Evolutionary conservation across 495 filamentous ascomycete genomes (phyloP), one percentile per base, ranked within the genome.

Genomic region (Neurospora pannonica): DNA sequence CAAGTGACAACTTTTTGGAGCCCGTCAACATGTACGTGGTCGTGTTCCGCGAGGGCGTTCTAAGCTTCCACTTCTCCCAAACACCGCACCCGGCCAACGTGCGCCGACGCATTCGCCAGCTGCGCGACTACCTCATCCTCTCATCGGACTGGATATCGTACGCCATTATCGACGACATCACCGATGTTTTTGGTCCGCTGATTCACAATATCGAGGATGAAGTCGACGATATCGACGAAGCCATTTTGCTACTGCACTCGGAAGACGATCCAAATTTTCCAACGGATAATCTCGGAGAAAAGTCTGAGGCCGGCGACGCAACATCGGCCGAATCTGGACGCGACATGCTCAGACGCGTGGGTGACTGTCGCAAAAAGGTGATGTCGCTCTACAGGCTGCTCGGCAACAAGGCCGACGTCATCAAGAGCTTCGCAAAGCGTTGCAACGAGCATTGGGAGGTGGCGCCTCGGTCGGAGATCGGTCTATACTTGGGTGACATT

Each of bases 381-480:
- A 98, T 98, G 96, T 90, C 78, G 70, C 84, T 98, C 74, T 98
- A 97, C 81, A 88, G 96, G 39, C 86, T 99, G 62, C 86, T 99
- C 28, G 96, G 96, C 76, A 97, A 96, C 82, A 99, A 99, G 85
- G 96, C 95, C 11, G 96, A 99, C 77, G 96, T 99, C 36, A 98
- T 99, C 84, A 98, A 98, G 85, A 94, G 96, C 2, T 98, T 99
- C 76, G 96, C 96, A n/a, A 99, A 99, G 84, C 87, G 96, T 24
- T 99, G 96, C 82, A 99, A 97, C 77, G 96, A 99, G 84, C 93
- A 95, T 75, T 99, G 96, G 94, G 93, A 97, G 78, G 92, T 99
- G 60, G 97, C 96, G 36, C 96, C 96, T 71, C 87, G 95, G 74
- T 94, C 92, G 39, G 96, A 99, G 82, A 98, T 99, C 82, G 95